Conservation (phyloP, 2,329 filamentous ascomycete genomes). For the Scytalidium sp. region DNA sequence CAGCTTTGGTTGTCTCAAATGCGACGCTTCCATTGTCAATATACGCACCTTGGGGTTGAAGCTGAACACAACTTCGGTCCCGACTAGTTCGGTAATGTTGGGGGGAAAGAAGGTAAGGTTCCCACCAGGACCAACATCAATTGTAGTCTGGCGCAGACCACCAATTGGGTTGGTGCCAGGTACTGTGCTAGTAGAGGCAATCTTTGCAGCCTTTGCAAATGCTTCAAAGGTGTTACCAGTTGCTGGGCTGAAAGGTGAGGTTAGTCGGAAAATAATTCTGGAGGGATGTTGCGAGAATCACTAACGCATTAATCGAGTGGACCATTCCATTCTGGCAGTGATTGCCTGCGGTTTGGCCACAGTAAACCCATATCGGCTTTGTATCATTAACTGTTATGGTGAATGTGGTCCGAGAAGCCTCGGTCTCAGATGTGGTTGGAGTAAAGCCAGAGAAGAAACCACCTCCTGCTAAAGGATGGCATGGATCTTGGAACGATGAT, state of each 20-base stretch:
- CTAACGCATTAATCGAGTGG: constrained; percentile 42
- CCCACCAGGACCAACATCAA: constrained; percentile 51
- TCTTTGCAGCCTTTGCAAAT: constrained; percentile 25
- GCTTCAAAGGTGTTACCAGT: constrained; percentile 33
- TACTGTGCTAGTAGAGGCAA: constrained; percentile 11
- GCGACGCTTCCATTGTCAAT: too few relatives aligned
- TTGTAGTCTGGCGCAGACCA: constrained; percentile 32
- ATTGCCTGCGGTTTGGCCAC: constrained; percentile 14
- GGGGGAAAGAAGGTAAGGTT: constrained; percentile 34
- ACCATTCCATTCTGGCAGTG: constrained; percentile 46
- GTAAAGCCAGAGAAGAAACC: constrained; percentile 67
- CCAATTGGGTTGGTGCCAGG: constrained; percentile 28
- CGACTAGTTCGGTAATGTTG: constrained; percentile 21
- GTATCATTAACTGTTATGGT: constrained; percentile 39
- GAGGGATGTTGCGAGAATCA: neutral
- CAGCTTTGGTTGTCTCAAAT: too few relatives aligned
- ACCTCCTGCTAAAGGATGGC: constrained; percentile 32
- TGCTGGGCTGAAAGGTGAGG: constrained; percentile 1
- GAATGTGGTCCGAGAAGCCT: constrained; percentile 31
- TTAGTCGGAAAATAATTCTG: constrained; percentile 29
- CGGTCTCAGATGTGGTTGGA: constrained; percentile 30
- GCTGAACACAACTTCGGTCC: constrained; percentile 24
- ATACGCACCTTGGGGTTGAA: constrained; percentile 18
- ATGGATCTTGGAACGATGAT: constrained; percentile 34
- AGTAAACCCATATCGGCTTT: constrained; percentile 38